Evolutionary conservation across 805 yeast genomes (phyloP).

Genomic region (Vanderwaltozyma tropicalis): DNA sequence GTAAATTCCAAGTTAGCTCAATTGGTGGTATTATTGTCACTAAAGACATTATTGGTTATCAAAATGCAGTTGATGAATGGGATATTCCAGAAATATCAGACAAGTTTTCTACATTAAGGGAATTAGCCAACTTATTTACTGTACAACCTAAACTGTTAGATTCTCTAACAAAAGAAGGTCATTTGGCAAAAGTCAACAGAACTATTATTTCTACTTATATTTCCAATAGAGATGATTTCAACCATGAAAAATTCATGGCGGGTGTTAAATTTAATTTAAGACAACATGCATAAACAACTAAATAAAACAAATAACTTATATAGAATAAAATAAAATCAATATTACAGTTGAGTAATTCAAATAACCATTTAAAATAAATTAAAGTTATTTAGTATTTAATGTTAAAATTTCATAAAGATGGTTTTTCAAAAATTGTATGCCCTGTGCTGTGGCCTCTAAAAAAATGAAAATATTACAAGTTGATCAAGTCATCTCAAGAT

Average conservation of each 20-base stretch:
- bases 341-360: no score
- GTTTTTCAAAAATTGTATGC: no score
- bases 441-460: no score
- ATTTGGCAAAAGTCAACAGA: slow-evolving; percentile 54
- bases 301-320: no score
- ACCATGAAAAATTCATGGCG: slow-evolving; percentile 29
- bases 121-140: slow-evolving; percentile 73
- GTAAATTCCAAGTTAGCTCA: slow-evolving; percentile 63
- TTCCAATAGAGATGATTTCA: slow-evolving; percentile 59
- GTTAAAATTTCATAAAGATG: no score
- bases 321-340: no score
- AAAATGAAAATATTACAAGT: no score
- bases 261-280: slow-evolving; percentile 18
- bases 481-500: no score
- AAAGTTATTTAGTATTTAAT: no score
- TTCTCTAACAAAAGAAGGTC: slow-evolving; percentile 75
- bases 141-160: slow-evolving; percentile 73
- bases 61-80: slow-evolving; percentile 60
- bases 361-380: no score
- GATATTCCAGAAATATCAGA: slow-evolving; percentile 48
- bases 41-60: slow-evolving; percentile 72
- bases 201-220: slow-evolving; percentile 55
- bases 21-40: slow-evolving; percentile 77
- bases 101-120: slow-evolving; percentile 60
- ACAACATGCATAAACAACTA: neutral